Percentiles rank a stretch among this genome's conserved stretches.
These are phyloP conservation scores for Coleophoma cylindrospora DNA, from an alignment of 2,329 filamentous ascomycete genomes.

Conservation along the genomic window DNA sequence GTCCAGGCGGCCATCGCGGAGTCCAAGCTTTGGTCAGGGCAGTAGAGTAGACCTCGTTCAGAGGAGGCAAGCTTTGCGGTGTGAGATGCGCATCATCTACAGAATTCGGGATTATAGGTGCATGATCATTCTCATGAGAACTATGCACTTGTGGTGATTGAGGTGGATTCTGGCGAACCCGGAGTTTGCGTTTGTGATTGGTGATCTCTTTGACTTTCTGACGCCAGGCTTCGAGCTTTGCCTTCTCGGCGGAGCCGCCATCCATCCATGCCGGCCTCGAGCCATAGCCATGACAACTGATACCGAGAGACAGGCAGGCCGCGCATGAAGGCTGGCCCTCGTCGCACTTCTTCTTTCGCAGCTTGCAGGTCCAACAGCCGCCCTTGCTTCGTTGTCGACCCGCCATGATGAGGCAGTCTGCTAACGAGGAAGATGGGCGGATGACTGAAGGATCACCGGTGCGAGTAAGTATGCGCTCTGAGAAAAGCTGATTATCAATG, in stretches of 20 bases:
- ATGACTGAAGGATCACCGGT: background rate
- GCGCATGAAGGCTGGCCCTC: slow-evolving; percentile 11
- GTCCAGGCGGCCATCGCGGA: background rate
- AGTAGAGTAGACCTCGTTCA: background rate
- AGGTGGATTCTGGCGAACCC: background rate
- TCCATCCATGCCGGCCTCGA: slow-evolving; percentile 20
- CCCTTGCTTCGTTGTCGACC: slow-evolving; percentile 24
- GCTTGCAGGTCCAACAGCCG: slow-evolving; percentile 18
- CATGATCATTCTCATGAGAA: background rate
- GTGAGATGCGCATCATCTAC: no score
- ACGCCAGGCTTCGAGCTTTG: background rate
- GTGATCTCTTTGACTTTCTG: background rate
- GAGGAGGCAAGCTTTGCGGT: no score
- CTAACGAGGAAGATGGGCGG: background rate
- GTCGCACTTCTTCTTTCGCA: slow-evolving; percentile 17
- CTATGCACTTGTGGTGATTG: background rate
- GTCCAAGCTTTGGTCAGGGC: background rate
- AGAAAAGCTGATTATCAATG: background rate
- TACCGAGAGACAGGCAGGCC: slow-evolving; percentile 12
- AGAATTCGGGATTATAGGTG: no score
- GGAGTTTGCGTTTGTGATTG: background rate
- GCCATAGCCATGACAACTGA: slow-evolving; percentile 20
- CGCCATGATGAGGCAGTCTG: background rate
- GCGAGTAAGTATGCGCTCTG: background rate
- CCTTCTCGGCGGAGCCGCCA: background rate